These are phyloP conservation scores for Penicillium egyptiacum DNA, from an alignment of 495 filamentous ascomycete genomes.

Conservation along the genomic window DNA sequence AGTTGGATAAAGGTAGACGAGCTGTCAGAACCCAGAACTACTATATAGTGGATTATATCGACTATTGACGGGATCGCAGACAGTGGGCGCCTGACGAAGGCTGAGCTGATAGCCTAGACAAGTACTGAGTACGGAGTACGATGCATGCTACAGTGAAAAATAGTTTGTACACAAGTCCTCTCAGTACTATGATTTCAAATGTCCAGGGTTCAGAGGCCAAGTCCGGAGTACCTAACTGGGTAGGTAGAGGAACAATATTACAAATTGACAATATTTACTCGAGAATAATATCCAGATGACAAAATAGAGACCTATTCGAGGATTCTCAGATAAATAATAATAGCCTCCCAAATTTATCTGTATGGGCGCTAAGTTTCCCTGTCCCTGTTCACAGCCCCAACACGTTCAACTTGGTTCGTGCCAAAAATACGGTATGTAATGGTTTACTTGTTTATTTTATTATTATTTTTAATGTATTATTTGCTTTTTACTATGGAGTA, in stretches of 20 bases:
- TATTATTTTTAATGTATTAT: conserved; percentile 7
- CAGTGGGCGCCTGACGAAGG: conserved; percentile 15
- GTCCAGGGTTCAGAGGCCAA: not conserved
- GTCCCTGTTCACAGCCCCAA: conserved; percentile 11
- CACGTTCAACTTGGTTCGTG: conserved; percentile 8
- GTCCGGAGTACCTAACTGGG: not conserved
- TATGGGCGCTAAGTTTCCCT: conserved; percentile 10
- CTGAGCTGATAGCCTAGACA: not conserved
- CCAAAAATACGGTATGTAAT: conserved; percentile 15
- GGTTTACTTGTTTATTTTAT: conserved; percentile 6
- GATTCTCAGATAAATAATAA: conserved; percentile 5
- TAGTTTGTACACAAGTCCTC: not conserved
- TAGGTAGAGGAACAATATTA: not conserved
- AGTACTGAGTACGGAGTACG: not conserved
- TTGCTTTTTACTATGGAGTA: conserved; percentile 5
- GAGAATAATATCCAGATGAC: not conserved
- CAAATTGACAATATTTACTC: not conserved
- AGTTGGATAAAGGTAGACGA: not conserved
- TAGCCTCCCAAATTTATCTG: conserved; percentile 6
- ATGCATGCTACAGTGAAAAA: not conserved
- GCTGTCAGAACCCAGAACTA: conserved; percentile 12
- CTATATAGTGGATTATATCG: not conserved
- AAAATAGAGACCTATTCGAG: not conserved
- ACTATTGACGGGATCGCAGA: conserved; percentile 5
- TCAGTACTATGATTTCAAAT: not conserved